Evolutionary conservation across 495 filamentous ascomycete genomes (phyloP).

Genomic region (Jackrogersella multiformis): DNA sequence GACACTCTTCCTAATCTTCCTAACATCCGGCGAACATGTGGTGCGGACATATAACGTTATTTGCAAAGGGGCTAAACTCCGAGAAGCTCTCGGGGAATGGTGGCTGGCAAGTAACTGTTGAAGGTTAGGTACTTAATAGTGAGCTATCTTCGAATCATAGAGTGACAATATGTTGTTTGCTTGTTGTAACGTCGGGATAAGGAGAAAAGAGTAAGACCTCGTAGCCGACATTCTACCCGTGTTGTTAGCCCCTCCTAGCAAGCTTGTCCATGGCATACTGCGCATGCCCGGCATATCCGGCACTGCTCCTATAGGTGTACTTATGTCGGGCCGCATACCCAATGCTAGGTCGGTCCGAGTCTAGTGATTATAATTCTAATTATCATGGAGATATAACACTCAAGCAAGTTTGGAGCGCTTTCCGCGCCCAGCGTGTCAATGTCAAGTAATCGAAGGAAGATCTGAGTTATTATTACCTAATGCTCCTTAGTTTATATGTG

Average conservation of each 20-base stretch:
- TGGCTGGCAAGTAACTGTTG: background rate
- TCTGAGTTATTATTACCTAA: constrained; percentile 7
- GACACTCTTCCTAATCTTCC: too few relatives aligned
- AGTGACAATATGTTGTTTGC: background rate
- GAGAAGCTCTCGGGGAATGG: too few relatives aligned
- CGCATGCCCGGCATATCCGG: background rate
- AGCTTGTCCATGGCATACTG: background rate
- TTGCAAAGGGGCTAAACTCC: too few relatives aligned
- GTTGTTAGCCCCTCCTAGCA: background rate
- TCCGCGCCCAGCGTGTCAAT: background rate
- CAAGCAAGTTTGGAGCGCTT: background rate
- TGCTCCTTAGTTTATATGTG: background rate
- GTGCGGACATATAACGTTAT: too few relatives aligned
- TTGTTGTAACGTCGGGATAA: background rate
- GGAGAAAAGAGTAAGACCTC: background rate
- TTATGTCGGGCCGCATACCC: background rate
- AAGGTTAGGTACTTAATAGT: background rate
- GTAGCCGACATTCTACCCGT: background rate
- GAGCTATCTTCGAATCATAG: background rate
- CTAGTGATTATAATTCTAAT: constrained; percentile 1
- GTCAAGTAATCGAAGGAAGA: background rate
- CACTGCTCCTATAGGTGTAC: background rate
- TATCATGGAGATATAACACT: background rate
- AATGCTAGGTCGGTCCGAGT: constrained; percentile 1
- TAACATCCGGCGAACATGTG: too few relatives aligned